Evolutionary conservation across 352 stramenopile genomes (phyloP).

Genomic region (Pythium pyrilobum): DNA sequence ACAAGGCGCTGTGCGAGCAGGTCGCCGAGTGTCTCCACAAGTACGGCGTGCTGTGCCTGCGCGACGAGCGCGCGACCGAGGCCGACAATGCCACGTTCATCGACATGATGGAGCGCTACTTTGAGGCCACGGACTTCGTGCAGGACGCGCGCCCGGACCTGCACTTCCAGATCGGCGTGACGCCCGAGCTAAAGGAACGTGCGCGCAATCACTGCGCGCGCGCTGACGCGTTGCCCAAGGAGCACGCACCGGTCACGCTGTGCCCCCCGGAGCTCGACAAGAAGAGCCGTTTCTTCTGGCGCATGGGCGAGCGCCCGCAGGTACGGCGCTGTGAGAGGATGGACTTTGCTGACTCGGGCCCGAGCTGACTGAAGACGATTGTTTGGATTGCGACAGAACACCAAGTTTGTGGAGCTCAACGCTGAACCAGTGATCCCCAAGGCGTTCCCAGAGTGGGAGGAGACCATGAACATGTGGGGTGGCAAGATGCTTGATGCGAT

Average conservation of each 20-base stretch:
- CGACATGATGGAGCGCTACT: constrained; percentile 93
- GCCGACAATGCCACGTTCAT: constrained; percentile 84
- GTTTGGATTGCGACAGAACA: constrained; percentile 23
- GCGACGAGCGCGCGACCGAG: constrained; percentile 68
- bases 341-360: background rate
- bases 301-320: constrained; percentile 72
- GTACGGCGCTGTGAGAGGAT: background rate
- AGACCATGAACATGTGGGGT: constrained; percentile 91
- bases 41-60: constrained; percentile 81
- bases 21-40: constrained; percentile 80
- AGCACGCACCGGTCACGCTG: constrained; percentile 70
- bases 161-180: constrained; percentile 89
- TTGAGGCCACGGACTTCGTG: constrained; percentile 82
- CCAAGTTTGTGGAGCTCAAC: constrained; percentile 84
- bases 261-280: constrained; percentile 88
- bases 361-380: background rate
- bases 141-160: constrained; percentile 86
- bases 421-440: constrained; percentile 81
- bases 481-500: constrained; percentile 84
- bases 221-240: constrained; percentile 40
- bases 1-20: constrained; percentile 65
- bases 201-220: constrained; percentile 82
- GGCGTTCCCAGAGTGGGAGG: constrained; percentile 84
- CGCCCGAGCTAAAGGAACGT: constrained; percentile 78
- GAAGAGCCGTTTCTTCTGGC: constrained; percentile 95